phyloP scores from a whole-genome alignment of 2,329 filamentous ascomycete genomes.

The Microthyrium microscopicum region DNA sequence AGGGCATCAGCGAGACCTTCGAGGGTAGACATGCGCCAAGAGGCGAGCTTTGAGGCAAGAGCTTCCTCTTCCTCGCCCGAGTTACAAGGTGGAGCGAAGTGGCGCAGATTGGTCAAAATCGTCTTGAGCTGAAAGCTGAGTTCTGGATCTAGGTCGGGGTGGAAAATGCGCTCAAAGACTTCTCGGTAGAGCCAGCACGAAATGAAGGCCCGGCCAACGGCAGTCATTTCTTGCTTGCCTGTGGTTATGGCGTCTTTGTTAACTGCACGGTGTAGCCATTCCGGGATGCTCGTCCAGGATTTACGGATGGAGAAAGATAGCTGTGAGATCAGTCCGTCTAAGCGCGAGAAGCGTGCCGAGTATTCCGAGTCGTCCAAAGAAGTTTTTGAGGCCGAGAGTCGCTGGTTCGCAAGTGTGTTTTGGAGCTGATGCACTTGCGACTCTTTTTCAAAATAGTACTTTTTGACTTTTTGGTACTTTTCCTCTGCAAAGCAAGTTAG shows the following conservation, averaged over 20 bases:
- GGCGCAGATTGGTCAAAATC: constrained; percentile 57
- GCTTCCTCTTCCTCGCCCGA: constrained; percentile 83
- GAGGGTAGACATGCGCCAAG: constrained; percentile 84
- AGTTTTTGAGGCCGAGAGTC: constrained; percentile 84
- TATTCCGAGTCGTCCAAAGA: constrained; percentile 95
- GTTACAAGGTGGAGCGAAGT: constrained; percentile 53
- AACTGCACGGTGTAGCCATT: constrained; percentile 64
- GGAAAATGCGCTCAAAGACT: constrained; percentile 82
- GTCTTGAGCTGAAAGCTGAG: constrained; percentile 67
- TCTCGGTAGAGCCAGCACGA: constrained; percentile 82
- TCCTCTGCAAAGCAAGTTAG: no score
- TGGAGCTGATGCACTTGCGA: constrained; percentile 85
- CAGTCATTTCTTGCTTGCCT: constrained; percentile 96
- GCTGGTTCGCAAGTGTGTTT: constrained; percentile 92
- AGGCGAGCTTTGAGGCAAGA: constrained; percentile 69
- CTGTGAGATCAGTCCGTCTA: constrained; percentile 90
- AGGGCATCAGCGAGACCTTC: constrained; percentile 70
- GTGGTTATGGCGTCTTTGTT: constrained; percentile 73
- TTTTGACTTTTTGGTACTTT: constrained; percentile 97
- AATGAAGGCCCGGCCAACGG: constrained; percentile 76
- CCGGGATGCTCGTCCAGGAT: constrained; percentile 69
- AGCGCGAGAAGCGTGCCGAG: constrained; percentile 66
- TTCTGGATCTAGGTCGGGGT: constrained; percentile 63
- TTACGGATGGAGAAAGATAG: constrained; percentile 92
- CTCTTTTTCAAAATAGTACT: constrained; percentile 87